Percentiles rank a stretch among this genome's conserved stretches.
Conservation (phyloP, 768 basidiomycete genomes). For the Auriscalpium microsporum region DNA sequence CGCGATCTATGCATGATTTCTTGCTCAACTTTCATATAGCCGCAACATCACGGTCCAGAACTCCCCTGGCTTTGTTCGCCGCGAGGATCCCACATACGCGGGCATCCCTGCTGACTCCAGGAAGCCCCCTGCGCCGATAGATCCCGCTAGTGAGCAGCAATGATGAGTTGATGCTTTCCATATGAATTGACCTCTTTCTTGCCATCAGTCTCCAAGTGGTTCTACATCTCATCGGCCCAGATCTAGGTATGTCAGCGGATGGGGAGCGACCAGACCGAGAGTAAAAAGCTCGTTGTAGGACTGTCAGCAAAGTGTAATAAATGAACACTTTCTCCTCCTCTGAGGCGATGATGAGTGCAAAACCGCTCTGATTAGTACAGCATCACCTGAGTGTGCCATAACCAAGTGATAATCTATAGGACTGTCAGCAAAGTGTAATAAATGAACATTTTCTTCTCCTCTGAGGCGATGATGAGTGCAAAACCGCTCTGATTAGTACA, state of each 20-base stretch:
- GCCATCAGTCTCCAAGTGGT: constrained; percentile 75
- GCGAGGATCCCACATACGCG: constrained; percentile 56
- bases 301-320: too few species aligned
- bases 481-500: not conserved
- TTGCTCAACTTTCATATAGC: constrained; percentile 32
- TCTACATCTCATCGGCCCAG: constrained; percentile 87
- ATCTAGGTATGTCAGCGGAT: constrained; percentile 34
- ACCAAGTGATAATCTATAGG: constrained; percentile 3
- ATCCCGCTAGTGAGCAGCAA: constrained; percentile 70
- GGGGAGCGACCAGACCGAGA: not conserved
- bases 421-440: too few species aligned
- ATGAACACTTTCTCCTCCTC: too few species aligned
- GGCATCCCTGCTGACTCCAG: constrained; percentile 70
- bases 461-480: not conserved
- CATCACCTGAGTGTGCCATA: not conserved
- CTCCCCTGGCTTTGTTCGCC: constrained; percentile 60
- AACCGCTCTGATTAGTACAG: not conserved
- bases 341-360: not conserved
- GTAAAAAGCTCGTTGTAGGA: not conserved
- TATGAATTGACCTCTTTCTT: constrained; percentile 2
- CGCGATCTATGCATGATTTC: not conserved
- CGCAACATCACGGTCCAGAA: constrained; percentile 70
- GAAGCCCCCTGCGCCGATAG: constrained; percentile 80
- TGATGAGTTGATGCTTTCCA: not conserved
- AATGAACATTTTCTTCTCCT: too few species aligned